Evolutionary conservation across 2,329 filamentous ascomycete species (phyloP).

Genomic region (Paraphoma chrysanthemicola): DNA sequence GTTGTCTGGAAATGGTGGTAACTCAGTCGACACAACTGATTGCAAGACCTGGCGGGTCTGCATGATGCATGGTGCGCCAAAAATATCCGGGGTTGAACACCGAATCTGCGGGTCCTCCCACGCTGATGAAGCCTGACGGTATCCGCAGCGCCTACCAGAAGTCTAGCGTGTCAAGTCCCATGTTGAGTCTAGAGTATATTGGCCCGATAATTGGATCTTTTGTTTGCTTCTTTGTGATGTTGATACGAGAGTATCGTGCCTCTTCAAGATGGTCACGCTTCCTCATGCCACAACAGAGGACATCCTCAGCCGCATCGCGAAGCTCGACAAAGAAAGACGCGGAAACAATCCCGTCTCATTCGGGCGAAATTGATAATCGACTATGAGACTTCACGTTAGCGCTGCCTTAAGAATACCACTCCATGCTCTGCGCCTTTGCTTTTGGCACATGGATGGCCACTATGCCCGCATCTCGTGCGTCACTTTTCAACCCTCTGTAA

Average conservation of each 20-base stretch:
- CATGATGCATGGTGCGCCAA: constrained; percentile 1
- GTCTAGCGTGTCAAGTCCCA: not conserved
- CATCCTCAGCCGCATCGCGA: no score
- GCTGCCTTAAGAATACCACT: no score
- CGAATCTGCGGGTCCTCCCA: not conserved
- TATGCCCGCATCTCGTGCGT: not conserved
- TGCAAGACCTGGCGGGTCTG: not conserved
- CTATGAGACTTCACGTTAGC: no score
- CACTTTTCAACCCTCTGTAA: not conserved
- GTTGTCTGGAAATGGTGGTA: no score
- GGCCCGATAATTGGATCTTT: not conserved
- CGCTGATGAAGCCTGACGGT: not conserved
- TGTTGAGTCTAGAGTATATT: not conserved
- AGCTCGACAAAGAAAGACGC: no score
- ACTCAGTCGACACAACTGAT: no score
- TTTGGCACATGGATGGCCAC: not conserved
- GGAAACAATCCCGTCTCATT: no score
- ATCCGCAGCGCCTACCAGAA: not conserved
- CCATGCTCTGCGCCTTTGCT: not conserved
- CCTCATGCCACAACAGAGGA: no score
- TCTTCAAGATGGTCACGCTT: no score
- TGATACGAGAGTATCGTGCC: no score
- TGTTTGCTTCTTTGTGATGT: no score
- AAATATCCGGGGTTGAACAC: not conserved
- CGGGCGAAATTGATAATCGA: no score